Conservation (phyloP, 2,329 filamentous ascomycete species). For the Decorospora gaudefroyi region DNA sequence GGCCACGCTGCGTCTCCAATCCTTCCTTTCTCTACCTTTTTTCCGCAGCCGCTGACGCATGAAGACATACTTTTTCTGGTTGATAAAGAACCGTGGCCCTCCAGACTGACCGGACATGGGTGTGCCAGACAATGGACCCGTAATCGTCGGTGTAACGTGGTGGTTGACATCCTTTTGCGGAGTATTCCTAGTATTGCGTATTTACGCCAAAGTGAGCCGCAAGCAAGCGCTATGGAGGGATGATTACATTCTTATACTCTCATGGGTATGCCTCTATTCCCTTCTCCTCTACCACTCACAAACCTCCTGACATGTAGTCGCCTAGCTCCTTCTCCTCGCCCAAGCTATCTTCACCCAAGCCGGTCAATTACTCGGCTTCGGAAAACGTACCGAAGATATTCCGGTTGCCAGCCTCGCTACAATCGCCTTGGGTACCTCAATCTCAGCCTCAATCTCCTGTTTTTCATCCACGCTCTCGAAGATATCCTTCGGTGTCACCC, state of each 20-base stretch:
- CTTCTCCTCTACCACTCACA: not conserved
- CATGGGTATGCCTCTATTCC: constrained; percentile 25
- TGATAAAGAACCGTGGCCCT: constrained; percentile 5
- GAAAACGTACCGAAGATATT: constrained; percentile 30
- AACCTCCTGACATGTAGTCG: constrained; percentile 2
- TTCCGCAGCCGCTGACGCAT: no score
- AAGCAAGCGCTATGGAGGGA: constrained; percentile 38
- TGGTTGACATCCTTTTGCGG: constrained; percentile 28
- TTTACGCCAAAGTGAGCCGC: constrained; percentile 37
- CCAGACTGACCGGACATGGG: constrained; percentile 14
- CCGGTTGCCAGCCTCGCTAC: constrained; percentile 15
- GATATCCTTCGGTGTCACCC: constrained; percentile 37
- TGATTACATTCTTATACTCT: constrained; percentile 33
- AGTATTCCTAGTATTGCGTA: constrained; percentile 26
- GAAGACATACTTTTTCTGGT: not conserved
- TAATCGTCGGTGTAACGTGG: constrained; percentile 36
- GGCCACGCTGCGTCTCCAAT: no score
- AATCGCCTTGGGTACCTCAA: constrained; percentile 22
- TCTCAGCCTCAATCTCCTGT: constrained; percentile 31
- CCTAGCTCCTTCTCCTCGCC: constrained; percentile 29
- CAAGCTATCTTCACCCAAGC: constrained; percentile 28
- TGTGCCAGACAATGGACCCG: constrained; percentile 29
- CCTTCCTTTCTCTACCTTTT: no score
- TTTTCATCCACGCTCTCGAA: constrained; percentile 35
- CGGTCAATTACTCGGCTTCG: constrained; percentile 28